These are phyloP conservation scores for Cladosporium sp. DNA, from an alignment of 2,329 filamentous ascomycete genomes.

Conservation along the genomic window DNA sequence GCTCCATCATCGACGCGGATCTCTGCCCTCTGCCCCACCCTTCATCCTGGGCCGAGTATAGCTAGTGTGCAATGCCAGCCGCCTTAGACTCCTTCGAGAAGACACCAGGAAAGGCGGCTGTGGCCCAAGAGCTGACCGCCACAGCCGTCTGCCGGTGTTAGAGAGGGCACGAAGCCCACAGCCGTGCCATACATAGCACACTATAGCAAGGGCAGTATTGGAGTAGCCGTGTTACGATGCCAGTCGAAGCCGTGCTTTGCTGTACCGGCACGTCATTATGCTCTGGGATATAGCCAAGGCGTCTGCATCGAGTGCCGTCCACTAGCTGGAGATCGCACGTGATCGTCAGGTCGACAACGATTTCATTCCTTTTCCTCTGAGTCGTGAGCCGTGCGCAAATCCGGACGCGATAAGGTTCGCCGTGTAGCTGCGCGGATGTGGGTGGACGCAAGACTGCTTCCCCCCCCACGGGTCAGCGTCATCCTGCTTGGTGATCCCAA, in stretches of 20 bases:
- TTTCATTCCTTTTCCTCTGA: neutral
- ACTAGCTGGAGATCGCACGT: neutral
- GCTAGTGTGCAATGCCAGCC: neutral
- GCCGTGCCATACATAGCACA: neutral
- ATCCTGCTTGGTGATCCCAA: constrained; percentile 11
- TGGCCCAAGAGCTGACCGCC: neutral
- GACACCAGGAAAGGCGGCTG: constrained; percentile 12
- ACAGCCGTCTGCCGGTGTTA: constrained; percentile 13
- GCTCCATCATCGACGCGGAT: constrained; percentile 18
- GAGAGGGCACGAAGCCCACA: neutral
- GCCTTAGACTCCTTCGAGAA: constrained; percentile 14
- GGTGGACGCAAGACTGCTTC: constrained; percentile 11
- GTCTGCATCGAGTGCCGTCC: neutral
- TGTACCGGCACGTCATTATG: neutral
- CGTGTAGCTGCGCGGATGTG: neutral
- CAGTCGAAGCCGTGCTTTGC: neutral
- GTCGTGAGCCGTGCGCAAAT: neutral
- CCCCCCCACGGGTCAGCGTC: constrained; percentile 17
- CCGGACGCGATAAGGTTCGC: constrained; percentile 6
- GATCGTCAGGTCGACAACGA: constrained; percentile 5
- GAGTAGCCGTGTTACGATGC: no score
- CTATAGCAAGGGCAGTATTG: neutral
- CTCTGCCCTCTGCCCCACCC: constrained; percentile 12
- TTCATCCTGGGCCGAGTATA: neutral
- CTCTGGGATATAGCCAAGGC: neutral